A percentile compares a stretch with the other conserved stretches of the same genome.
These are phyloP conservation scores for Phaseolus lunatus DNA, from an alignment of 306 rosid species.

Conservation along the genomic window DNA sequence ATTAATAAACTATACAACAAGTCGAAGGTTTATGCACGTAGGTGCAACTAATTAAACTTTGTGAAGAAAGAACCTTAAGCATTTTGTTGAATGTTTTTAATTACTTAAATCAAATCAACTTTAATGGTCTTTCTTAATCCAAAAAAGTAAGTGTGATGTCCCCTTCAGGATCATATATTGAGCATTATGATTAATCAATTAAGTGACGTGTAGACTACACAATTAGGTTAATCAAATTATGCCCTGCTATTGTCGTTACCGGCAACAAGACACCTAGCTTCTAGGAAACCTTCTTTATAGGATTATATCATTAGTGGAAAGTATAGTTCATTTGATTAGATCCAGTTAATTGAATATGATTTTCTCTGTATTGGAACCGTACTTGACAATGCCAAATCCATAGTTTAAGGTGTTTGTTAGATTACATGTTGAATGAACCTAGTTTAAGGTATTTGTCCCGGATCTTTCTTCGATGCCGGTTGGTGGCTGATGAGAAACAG, in stretches of 20 bases:
- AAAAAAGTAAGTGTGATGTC: slow-evolving; percentile 46
- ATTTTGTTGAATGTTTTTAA: slow-evolving; percentile 25
- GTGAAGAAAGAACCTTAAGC: slow-evolving; percentile 32
- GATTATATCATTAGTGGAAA: slow-evolving; percentile 31
- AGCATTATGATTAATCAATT: slow-evolving; percentile 38
- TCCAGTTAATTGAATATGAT: slow-evolving; percentile 36
- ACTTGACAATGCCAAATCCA: slow-evolving; percentile 38
- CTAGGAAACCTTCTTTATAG: slow-evolving; percentile 47
- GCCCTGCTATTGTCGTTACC: slow-evolving; percentile 42
- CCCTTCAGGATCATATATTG: slow-evolving; percentile 33
- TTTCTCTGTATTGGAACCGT: slow-evolving; percentile 14
- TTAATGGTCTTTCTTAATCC: slow-evolving; percentile 42
- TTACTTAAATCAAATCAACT: slow-evolving; percentile 41
- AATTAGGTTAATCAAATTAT: slow-evolving; percentile 39
- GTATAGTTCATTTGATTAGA: slow-evolving; percentile 33
- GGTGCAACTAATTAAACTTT: slow-evolving; percentile 48
- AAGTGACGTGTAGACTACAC: slow-evolving; percentile 1
- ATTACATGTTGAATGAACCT: slow-evolving; percentile 28
- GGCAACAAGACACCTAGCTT: slow-evolving; percentile 48
- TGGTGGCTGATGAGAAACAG: slow-evolving; percentile 4
- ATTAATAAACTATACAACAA: too few relatives aligned
- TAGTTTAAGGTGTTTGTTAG: slow-evolving; percentile 41
- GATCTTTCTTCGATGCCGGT: slow-evolving; percentile 47
- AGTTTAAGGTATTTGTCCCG: slow-evolving; percentile 43
- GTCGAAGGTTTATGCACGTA: slow-evolving; percentile 36